phyloP scores from a whole-genome alignment of 2,329 filamentous ascomycete genomes.

The Lecanicillium sp. region DNA sequence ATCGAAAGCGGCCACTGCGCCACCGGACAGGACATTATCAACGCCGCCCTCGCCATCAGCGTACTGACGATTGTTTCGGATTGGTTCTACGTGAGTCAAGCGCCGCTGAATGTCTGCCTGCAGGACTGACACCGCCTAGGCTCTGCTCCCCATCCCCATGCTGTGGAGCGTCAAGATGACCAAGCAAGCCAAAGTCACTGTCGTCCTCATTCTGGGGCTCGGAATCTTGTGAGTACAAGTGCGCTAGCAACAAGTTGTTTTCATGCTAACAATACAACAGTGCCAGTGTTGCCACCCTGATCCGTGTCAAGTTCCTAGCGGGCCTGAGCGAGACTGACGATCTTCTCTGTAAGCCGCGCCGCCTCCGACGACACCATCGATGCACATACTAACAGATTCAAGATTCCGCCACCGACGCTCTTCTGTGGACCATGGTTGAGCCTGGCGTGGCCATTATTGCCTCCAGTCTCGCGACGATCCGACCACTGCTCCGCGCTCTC shows the following conservation, averaged over 20 bases:
- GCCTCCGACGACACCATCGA: not conserved
- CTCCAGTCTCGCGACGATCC: slow-evolving; percentile 48
- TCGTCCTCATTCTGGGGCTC: slow-evolving; percentile 42
- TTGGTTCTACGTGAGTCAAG: slow-evolving; percentile 41
- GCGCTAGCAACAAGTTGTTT: no score
- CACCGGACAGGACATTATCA: slow-evolving; percentile 36
- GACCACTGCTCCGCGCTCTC: slow-evolving; percentile 45
- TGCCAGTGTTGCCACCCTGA: slow-evolving; percentile 48
- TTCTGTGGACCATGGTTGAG: slow-evolving; percentile 53
- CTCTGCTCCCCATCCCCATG: slow-evolving; percentile 48
- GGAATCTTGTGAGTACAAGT: slow-evolving; percentile 40
- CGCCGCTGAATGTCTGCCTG: not conserved
- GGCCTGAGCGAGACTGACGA: slow-evolving; percentile 39
- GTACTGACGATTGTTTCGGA: slow-evolving; percentile 48
- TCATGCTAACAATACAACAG: slow-evolving; percentile 22
- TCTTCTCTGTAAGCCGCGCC: slow-evolving; percentile 46
- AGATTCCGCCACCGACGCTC: slow-evolving; percentile 45
- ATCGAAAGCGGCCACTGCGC: slow-evolving; percentile 39
- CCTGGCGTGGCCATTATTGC: slow-evolving; percentile 50
- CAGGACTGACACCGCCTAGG: slow-evolving; percentile 24
- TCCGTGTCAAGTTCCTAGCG: slow-evolving; percentile 43
- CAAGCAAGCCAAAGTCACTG: slow-evolving; percentile 44
- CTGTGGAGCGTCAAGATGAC: slow-evolving; percentile 51
- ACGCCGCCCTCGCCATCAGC: slow-evolving; percentile 45
- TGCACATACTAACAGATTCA: slow-evolving; percentile 15